phyloP scores from a whole-genome alignment of 192 early-diverging fungal genomes.

The Coemansia sp. region DNA sequence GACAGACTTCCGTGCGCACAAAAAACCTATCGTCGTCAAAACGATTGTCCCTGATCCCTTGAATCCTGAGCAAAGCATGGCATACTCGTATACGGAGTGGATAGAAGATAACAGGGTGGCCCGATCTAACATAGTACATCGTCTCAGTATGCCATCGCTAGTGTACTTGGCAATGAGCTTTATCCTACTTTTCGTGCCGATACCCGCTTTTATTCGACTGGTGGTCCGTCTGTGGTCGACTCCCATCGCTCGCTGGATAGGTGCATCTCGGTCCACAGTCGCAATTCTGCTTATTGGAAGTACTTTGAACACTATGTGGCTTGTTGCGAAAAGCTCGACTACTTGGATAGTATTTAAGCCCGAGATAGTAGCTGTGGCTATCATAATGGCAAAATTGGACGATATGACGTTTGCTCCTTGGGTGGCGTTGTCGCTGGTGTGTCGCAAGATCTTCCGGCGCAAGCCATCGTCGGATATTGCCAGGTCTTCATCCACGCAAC shows the following conservation, averaged over 20 bases:
- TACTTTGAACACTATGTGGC: not conserved
- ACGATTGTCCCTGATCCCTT: not conserved
- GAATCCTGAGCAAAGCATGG: not conserved
- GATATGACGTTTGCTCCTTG: constrained; percentile 7
- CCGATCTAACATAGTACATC: not conserved
- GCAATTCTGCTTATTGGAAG: not conserved
- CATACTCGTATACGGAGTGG: not conserved
- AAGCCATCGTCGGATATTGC: not conserved
- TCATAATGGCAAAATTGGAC: not conserved
- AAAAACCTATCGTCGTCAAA: not conserved
- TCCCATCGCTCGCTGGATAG: not conserved
- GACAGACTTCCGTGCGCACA: not conserved
- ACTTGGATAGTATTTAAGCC: not conserved
- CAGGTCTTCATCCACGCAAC: not conserved
- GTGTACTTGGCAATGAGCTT: not conserved
- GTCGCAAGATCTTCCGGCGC: constrained; percentile 3
- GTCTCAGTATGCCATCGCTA: not conserved
- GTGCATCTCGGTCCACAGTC: not conserved
- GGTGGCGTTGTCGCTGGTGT: not conserved
- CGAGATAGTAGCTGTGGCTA: not conserved
- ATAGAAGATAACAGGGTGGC: not conserved
- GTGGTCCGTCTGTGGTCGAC: constrained; percentile 1
- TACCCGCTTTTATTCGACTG: not conserved
- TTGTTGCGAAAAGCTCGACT: no score
- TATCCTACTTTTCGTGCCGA: not conserved